Conservation (phyloP, 306 rosid species). For the Urtica urens region DNA sequence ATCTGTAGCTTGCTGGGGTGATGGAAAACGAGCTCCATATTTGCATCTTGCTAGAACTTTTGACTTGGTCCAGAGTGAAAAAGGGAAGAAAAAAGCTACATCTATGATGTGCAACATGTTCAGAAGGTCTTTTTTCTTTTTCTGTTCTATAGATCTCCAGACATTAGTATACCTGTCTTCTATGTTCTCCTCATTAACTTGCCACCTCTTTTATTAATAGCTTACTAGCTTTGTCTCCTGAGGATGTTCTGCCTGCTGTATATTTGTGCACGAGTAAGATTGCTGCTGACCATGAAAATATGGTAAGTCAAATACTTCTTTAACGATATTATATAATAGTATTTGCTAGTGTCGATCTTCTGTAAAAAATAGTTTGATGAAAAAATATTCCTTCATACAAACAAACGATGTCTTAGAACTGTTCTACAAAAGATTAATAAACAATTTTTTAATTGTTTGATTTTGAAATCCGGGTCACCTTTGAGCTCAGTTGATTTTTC, state of each 20-base stretch:
- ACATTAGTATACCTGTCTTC: constrained; percentile 2
- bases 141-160: background rate
- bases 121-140: constrained; percentile 50
- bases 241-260: constrained; percentile 75
- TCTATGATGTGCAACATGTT: constrained; percentile 88
- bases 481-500: too few species aligned
- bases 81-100: constrained; percentile 80
- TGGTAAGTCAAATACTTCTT: constrained; percentile 31
- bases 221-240: constrained; percentile 75
- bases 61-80: constrained; percentile 66
- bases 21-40: constrained; percentile 79
- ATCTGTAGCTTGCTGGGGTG: constrained; percentile 70
- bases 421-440: too few species aligned
- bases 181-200: constrained; percentile 14
- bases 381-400: too few species aligned
- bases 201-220: constrained; percentile 29
- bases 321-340: background rate
- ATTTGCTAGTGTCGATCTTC: background rate
- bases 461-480: too few species aligned
- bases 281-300: constrained; percentile 81
- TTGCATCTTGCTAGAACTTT: constrained; percentile 82
- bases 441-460: too few species aligned
- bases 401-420: too few species aligned
- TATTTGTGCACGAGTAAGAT: constrained; percentile 83
- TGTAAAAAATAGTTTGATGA: too few species aligned